Evolutionary conservation across 2,329 filamentous ascomycete species (phyloP).

Genomic region (Pestalotiopsis sp.): DNA sequence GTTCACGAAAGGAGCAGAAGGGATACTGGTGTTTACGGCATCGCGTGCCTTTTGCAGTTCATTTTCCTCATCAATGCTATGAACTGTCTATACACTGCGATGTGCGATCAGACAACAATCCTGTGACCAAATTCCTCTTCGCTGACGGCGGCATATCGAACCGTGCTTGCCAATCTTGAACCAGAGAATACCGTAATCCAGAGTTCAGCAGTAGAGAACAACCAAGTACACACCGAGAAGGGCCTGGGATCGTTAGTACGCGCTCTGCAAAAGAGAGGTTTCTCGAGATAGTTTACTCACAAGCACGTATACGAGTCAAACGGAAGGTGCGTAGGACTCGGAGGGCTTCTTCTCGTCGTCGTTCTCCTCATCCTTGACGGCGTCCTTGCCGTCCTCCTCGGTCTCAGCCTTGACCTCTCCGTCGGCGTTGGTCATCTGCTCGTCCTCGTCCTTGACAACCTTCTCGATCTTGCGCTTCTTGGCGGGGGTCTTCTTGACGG

Average conservation of each 20-base stretch:
- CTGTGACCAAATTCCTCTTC: too few relatives aligned
- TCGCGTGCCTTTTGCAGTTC: too few relatives aligned
- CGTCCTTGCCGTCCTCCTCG: not conserved
- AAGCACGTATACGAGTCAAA: not conserved
- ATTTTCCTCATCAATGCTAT: too few relatives aligned
- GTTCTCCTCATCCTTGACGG: not conserved
- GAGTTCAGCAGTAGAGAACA: too few relatives aligned
- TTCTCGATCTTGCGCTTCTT: conserved; percentile 10
- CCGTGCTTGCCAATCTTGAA: too few relatives aligned
- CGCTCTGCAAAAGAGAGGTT: not conserved
- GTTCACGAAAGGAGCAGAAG: too few relatives aligned
- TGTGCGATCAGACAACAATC: too few relatives aligned
- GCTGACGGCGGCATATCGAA: too few relatives aligned
- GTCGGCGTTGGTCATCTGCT: not conserved
- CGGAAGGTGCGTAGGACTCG: too few relatives aligned
- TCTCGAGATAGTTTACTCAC: not conserved
- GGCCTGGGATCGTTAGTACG: not conserved
- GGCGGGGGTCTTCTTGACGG: not conserved
- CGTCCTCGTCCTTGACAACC: not conserved
- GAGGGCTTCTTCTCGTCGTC: not conserved
- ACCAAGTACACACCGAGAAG: not conserved
- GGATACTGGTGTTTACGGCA: too few relatives aligned
- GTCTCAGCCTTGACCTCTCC: not conserved
- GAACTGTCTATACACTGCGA: too few relatives aligned
- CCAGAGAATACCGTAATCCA: too few relatives aligned